Evolutionary conservation across 2,329 filamentous ascomycete species (phyloP).

Genomic region (Penicillium hordei): DNA sequence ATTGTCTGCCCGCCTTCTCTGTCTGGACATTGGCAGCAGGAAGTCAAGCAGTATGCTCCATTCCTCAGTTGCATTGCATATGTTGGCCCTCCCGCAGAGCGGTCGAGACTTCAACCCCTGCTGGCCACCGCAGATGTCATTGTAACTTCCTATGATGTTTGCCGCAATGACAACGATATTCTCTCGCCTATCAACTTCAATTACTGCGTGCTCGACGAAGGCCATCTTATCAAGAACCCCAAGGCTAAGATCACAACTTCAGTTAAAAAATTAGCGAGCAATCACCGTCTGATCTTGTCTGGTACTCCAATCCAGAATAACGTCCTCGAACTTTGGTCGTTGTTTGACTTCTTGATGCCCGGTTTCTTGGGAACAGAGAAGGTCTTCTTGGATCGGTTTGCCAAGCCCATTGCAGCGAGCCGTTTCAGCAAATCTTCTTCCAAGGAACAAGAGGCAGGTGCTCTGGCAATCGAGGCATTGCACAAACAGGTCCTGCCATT

Average conservation of each 20-base stretch:
- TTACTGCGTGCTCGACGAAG: constrained; percentile 94
- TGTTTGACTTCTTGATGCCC: constrained; percentile 99
- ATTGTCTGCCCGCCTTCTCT: constrained; percentile 96
- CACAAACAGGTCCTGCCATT: constrained; percentile 98
- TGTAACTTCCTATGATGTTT: constrained; percentile 97
- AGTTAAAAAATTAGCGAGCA: constrained; percentile 84
- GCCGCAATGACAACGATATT: constrained; percentile 88
- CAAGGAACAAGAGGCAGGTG: constrained; percentile 96
- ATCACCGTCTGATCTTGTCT: constrained; percentile 92
- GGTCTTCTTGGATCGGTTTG: constrained; percentile 93
- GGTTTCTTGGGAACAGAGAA: constrained; percentile 95
- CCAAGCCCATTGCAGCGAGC: constrained; percentile 90
- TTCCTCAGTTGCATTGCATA: constrained; percentile 90
- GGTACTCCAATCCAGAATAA: constrained; percentile 98
- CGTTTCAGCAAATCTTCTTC: constrained; percentile 96
- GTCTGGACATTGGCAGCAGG: constrained; percentile 98
- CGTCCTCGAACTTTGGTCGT: constrained; percentile 91
- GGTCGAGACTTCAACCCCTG: constrained; percentile 66
- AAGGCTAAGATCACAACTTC: constrained; percentile 94
- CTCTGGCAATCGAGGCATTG: constrained; percentile 92
- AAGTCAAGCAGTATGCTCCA: constrained; percentile 91
- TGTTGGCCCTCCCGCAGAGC: constrained; percentile 81
- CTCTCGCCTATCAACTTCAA: constrained; percentile 88
- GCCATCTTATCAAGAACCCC: constrained; percentile 97
- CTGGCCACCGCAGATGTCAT: constrained; percentile 84